These are phyloP conservation scores for Moesziomyces parantarcticus DNA, from an alignment of 1,284 basidiomycete genomes.

Conservation along the genomic window DNA sequence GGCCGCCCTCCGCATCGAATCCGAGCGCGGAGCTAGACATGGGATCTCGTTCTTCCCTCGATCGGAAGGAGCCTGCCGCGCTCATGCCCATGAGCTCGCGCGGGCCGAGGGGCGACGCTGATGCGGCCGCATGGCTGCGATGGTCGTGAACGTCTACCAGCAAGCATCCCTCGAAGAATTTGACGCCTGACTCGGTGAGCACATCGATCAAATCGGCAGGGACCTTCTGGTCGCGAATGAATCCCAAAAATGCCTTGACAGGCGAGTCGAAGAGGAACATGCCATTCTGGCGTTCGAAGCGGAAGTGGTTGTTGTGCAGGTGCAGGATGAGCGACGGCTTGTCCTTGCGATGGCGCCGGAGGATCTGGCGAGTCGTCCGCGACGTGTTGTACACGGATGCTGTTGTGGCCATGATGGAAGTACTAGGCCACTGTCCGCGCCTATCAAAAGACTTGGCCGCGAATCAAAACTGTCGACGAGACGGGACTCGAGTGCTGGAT, in stretches of 20 bases:
- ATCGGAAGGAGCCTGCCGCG: conserved; percentile 1
- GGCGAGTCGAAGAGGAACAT: conserved; percentile 64
- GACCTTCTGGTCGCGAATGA: conserved; percentile 59
- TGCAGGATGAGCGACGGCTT: conserved; percentile 62
- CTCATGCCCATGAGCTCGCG: conserved; percentile 29
- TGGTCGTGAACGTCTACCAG: conserved; percentile 66
- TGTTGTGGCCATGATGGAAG: conserved; percentile 59
- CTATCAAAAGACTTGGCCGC: background rate
- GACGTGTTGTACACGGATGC: conserved; percentile 65
- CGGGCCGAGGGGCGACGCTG: conserved; percentile 16
- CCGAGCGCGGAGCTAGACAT: background rate
- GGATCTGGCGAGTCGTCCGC: conserved; percentile 63
- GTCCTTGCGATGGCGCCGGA: conserved; percentile 62
- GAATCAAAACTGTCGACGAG: background rate
- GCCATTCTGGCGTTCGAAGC: conserved; percentile 65
- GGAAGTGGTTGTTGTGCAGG: conserved; percentile 59
- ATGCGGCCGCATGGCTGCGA: conserved; percentile 36
- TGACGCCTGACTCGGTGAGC: conserved; percentile 54
- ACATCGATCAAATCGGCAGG: conserved; percentile 63
- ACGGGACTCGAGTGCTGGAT: background rate
- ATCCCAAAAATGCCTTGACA: conserved; percentile 59
- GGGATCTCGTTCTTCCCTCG: background rate
- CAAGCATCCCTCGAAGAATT: conserved; percentile 64
- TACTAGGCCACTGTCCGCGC: background rate
- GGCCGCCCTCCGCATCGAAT: conserved; percentile 10